A percentile compares a stretch with the other conserved stretches of the same genome.
phyloP scores from a whole-genome alignment of 148 eudicot species.

The Salicornia ramosissima region DNA sequence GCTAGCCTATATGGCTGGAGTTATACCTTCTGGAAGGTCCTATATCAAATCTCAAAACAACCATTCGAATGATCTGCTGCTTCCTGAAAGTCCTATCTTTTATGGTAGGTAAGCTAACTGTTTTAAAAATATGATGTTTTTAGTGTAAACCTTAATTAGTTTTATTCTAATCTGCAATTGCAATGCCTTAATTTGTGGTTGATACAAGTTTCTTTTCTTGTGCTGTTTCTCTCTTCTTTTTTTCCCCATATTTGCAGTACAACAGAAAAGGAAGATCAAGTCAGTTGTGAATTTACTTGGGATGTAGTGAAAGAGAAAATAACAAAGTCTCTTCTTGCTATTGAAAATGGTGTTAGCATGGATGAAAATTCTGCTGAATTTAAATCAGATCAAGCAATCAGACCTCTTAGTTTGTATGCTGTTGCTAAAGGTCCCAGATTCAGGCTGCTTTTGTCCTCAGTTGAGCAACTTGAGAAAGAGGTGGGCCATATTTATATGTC shows the following conservation, averaged over 20 bases:
- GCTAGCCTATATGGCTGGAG: constrained; percentile 89
- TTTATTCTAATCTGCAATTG: neutral
- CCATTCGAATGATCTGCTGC: constrained; percentile 28
- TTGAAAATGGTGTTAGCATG: constrained; percentile 38
- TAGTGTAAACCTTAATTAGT: neutral
- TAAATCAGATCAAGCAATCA: constrained; percentile 34
- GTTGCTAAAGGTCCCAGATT: constrained; percentile 69
- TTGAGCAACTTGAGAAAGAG: constrained; percentile 87
- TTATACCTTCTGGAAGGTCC: constrained; percentile 51
- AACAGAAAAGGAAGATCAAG: constrained; percentile 33
- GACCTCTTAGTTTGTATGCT: constrained; percentile 73
- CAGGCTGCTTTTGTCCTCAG: constrained; percentile 63
- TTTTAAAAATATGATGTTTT: constrained; percentile 8
- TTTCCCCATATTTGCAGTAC: constrained; percentile 31
- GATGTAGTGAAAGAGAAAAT: constrained; percentile 65
- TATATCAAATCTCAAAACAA: constrained; percentile 32
- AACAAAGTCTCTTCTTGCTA: constrained; percentile 47
- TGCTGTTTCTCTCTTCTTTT: neutral
- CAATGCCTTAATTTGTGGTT: constrained; percentile 7
- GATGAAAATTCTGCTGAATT: constrained; percentile 27
- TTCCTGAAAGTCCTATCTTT: constrained; percentile 43
- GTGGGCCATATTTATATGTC: constrained; percentile 35
- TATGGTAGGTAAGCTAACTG: constrained; percentile 78
- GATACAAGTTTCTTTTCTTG: neutral
- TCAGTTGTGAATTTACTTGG: constrained; percentile 49